Evolutionary conservation across 2,329 filamentous ascomycete genomes (phyloP).

Genomic region (Exophiala dermatitidis): DNA sequence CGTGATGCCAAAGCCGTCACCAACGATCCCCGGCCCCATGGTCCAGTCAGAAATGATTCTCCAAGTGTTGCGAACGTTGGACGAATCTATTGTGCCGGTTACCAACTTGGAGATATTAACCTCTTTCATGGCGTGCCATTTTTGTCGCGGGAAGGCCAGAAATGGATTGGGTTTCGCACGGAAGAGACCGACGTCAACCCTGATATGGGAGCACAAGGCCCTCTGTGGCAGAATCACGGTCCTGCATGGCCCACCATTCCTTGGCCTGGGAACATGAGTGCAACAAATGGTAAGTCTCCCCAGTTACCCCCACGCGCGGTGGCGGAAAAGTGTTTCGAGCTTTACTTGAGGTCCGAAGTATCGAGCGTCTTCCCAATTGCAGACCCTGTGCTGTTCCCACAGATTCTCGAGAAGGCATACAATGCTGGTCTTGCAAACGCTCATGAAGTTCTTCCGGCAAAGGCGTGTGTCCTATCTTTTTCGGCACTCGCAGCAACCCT

Average conservation of each 20-base stretch:
- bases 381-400: slow-evolving; percentile 42
- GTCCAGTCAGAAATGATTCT: slow-evolving; percentile 28
- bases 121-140: slow-evolving; percentile 45
- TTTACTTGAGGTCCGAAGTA: slow-evolving; percentile 34
- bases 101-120: slow-evolving; percentile 43
- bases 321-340: slow-evolving; percentile 31
- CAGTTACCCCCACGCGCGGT: slow-evolving; percentile 33
- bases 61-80: slow-evolving; percentile 3
- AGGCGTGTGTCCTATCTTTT: slow-evolving; percentile 47
- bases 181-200: slow-evolving; percentile 34
- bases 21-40: background rate
- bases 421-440: slow-evolving; percentile 15
- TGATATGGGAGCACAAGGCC: slow-evolving; percentile 9
- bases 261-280: slow-evolving; percentile 21
- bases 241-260: slow-evolving; percentile 25
- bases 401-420: slow-evolving; percentile 44
- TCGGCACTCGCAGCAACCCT: slow-evolving; percentile 34
- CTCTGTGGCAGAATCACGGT: slow-evolving; percentile 35
- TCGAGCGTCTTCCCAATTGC: slow-evolving; percentile 45
- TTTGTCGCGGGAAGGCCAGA: slow-evolving; percentile 42
- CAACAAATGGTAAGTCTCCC: slow-evolving; percentile 25
- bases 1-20: background rate
- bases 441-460: slow-evolving; percentile 34
- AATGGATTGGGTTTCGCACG: slow-evolving; percentile 44
- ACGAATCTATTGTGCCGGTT: slow-evolving; percentile 42